Percentiles rank a stretch among this genome's conserved stretches.
Conservation (phyloP, 2,329 filamentous ascomycete species). For the Orbilia oligospora region DNA sequence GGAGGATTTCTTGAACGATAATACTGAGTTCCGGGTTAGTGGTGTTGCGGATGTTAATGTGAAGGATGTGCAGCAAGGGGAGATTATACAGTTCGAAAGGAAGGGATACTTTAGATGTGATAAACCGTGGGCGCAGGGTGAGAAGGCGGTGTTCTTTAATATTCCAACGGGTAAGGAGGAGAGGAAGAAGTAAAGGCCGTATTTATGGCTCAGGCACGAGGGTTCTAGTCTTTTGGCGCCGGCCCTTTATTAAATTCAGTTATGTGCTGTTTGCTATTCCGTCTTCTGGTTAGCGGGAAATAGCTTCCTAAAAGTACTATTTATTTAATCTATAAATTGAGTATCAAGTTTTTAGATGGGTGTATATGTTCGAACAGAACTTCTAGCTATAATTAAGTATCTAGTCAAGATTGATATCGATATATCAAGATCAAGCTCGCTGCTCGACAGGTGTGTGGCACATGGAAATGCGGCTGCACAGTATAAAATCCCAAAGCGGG, state of each 20-base stretch:
- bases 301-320: not conserved
- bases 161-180: slow-evolving; percentile 72
- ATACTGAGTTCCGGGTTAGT: slow-evolving; percentile 81
- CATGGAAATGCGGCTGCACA: not conserved
- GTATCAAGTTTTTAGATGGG: too few species aligned
- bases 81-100: slow-evolving; percentile 95
- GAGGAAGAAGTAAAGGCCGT: slow-evolving; percentile 35
- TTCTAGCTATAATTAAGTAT: too few species aligned
- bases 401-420: too few species aligned
- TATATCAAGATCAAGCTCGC: too few species aligned
- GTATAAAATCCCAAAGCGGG: not conserved
- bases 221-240: too few species aligned
- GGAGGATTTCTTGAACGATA: slow-evolving; percentile 84
- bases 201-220: too few species aligned
- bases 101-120: slow-evolving; percentile 94
- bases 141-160: slow-evolving; percentile 77
- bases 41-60: slow-evolving; percentile 87
- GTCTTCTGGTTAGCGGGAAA: not conserved
- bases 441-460: not conserved
- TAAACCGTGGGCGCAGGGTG: slow-evolving; percentile 73
- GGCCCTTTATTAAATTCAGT: too few species aligned
- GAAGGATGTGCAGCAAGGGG: slow-evolving; percentile 81
- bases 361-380: too few species aligned
- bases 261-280: not conserved
- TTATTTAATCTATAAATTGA: not conserved